Evolutionary conservation across 768 basidiomycete genomes (phyloP), one percentile per base, ranked within the genome.

Genomic region (Solioccasus polychromus): DNA sequence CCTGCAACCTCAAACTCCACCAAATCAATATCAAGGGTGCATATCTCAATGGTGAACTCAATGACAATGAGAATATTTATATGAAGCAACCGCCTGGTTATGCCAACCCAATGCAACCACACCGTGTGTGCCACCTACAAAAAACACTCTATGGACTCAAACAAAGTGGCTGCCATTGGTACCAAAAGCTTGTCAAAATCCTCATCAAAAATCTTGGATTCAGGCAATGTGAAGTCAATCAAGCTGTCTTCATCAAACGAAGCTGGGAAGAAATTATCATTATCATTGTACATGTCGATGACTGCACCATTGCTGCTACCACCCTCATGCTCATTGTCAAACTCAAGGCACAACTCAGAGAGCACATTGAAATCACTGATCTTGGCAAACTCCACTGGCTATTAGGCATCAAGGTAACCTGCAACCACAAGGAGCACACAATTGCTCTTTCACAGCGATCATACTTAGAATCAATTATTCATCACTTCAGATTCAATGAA

Each of bases 381-480:
- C 31, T 32, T 15, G 14, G 31, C 14, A 9, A 47, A n/a, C 37
- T 52, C 3, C 39, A 49, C 8, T 52, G 51, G 51, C 15, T 52
- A 1, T 19, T 52, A 0, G 31, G 48, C 0, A 49, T 61, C 25
- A 25, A 59, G 4, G 42, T 51, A 0, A 40, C 3, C 1, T 4
- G 17, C 0, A 37, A 51, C 35, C 2, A 19, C 0, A 9, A 47
- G 0, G 12, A 12, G 0, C n/a, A 4, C 19, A 32, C 38, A 11
- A 36, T 54, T 3, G n/a, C 50, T 1, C 31, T 53, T 0, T 44
- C 22, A 1, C 48, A 50, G 24, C 2, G 15, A 0, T 25, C 58
- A 1, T 75, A 71, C 49, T 59, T 72, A 31, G 51, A 66, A 5
- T 32, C 41, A 1, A 58, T 71, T 36, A 42, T 72, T 34, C 8